Evolutionary conservation across 257 asterid genomes (phyloP).

Genomic region (Solanum acaule): DNA sequence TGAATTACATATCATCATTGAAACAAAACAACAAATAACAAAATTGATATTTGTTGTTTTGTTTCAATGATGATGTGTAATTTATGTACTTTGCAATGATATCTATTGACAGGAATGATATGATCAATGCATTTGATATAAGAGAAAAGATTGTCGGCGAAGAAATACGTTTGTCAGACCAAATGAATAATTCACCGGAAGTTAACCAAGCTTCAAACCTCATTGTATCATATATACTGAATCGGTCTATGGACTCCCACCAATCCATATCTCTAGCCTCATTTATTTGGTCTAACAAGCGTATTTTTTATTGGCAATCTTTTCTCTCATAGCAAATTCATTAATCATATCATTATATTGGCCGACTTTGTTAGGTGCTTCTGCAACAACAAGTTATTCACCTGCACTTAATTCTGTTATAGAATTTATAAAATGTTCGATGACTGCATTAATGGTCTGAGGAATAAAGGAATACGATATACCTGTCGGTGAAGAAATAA

Average conservation of each 20-base stretch:
- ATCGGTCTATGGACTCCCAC: background rate
- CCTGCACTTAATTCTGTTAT: background rate
- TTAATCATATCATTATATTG: no score
- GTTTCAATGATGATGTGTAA: background rate
- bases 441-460: background rate
- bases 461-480: background rate
- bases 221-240: no score
- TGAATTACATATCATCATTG: background rate
- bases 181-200: no score
- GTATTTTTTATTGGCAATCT: no score
- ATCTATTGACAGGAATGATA: background rate
- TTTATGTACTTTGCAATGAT: background rate
- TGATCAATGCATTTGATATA: background rate
- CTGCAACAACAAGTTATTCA: background rate
- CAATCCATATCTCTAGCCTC: no score
- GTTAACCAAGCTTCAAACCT: no score
- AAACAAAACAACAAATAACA: background rate
- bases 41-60: no score
- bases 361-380: no score
- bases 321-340: background rate
- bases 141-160: background rate
- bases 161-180: background rate
- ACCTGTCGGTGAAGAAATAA: background rate
- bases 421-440: background rate
- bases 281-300: background rate